Base-by-base conservation (phyloP, 179 eudicot species). In the Silene noctiflora region DNA sequence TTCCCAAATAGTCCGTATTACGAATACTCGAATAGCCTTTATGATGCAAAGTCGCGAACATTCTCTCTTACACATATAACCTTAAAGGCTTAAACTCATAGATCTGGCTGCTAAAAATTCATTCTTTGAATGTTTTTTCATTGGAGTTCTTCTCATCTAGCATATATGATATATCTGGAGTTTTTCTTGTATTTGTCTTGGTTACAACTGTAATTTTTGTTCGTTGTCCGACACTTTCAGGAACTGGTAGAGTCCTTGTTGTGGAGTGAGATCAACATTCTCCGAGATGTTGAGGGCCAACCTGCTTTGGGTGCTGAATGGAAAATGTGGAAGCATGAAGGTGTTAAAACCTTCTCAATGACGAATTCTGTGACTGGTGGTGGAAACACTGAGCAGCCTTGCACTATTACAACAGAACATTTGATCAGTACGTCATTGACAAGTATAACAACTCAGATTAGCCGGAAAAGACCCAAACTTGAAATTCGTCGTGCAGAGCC, bases 401-500 rank as follows among this genome's bases (percentile, higher is more conserved):
- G 31, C 68, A 77, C 79, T 67, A 76, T 55, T 64, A 33, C 55
- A 27, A 31, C 65, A 27, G 88, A 79, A 58, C 88, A 83, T 59
- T 76, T 75, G 35, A 78, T 58, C 69, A 78, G 78, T 81, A 71
- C 82, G 83, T 76, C 87, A 55, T 69, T 82, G 55, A 63, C 53
- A 46, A 46, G 53, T 46, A 46, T 78, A 61, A 51, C 73, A 29
- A 88, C 73, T 75, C 98, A 83, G 79, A 71, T 78, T 65, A 83
- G 91, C 86, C 81, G 88, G 55, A 96, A 93, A 84, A 90, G 99
- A 86, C 92, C 99, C 46, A 96, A 96, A 86, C 97, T 96, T 75
- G 98, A 90, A 88, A 87, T 96, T 81, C 99, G 99, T 39, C 98
- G 99, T 74, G 98, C 98, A 53, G 99, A 96, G 82, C 68, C 88